Conservation (phyloP, 1,139 yeast species). For the Fermentozyma sake region DNA sequence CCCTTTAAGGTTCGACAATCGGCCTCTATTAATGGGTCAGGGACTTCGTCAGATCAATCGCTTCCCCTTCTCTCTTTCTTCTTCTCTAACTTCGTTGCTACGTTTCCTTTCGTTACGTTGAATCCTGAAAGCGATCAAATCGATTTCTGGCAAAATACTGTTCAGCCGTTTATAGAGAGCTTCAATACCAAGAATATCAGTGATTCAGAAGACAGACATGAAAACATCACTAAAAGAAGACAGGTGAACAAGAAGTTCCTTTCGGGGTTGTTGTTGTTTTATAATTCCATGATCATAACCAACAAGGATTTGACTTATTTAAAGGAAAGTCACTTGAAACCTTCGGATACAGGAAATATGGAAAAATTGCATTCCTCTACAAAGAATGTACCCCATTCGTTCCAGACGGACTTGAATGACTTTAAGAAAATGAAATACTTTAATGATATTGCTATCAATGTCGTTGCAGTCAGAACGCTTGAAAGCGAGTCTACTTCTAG, state of each 20-base stretch:
- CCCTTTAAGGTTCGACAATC: constrained; percentile 63
- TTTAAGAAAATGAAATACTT: constrained; percentile 37
- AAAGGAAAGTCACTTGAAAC: constrained; percentile 44
- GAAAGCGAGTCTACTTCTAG: constrained; percentile 5
- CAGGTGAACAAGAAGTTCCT: constrained; percentile 57
- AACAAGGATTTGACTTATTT: constrained; percentile 53
- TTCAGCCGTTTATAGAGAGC: constrained; percentile 76
- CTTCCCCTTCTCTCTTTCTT: constrained; percentile 70
- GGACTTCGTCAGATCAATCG: constrained; percentile 16
- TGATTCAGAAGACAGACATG: constrained; percentile 67
- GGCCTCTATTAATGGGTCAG: constrained; percentile 8
- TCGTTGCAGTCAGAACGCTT: constrained; percentile 54
- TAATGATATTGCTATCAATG: constrained; percentile 59
- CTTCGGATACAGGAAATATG: constrained; percentile 50
- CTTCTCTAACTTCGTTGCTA: constrained; percentile 54
- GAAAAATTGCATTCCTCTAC: constrained; percentile 22
- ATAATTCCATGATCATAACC: constrained; percentile 72
- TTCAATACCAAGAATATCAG: constrained; percentile 66
- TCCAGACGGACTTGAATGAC: constrained; percentile 18
- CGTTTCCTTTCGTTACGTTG: constrained; percentile 70
- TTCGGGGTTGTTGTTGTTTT: constrained; percentile 60
- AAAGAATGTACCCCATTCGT: constrained; percentile 3
- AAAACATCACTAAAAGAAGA: constrained; percentile 67
- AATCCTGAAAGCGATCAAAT: constrained; percentile 42
- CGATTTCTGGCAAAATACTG: constrained; percentile 71